A percentile compares a stretch with the other conserved stretches of the same genome.
Evolutionary conservation across 179 eudicot genomes (phyloP).

Genomic region (Dionaea muscipula): DNA sequence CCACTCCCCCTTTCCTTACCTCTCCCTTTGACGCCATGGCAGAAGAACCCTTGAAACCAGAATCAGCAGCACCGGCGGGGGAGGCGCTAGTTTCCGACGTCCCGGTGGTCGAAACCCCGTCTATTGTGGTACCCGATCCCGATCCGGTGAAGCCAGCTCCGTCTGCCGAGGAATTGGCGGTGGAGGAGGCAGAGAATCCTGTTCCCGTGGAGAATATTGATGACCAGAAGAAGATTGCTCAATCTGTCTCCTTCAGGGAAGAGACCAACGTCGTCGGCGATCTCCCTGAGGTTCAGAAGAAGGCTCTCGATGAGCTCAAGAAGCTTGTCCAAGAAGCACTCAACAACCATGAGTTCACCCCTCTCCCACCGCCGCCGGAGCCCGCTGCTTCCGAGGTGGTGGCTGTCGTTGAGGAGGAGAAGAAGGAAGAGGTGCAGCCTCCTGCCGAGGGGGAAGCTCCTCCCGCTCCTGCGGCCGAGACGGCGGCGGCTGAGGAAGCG

Average conservation of each 20-base stretch:
- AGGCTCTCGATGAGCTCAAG: slow-evolving; percentile 42
- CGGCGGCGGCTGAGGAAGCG: background rate
- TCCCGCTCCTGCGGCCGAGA: background rate
- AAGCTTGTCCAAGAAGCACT: slow-evolving; percentile 31
- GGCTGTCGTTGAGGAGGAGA: background rate
- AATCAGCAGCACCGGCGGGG: slow-evolving; percentile 8
- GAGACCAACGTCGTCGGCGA: slow-evolving; percentile 38
- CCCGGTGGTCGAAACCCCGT: slow-evolving; percentile 2
- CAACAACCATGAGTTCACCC: slow-evolving; percentile 34
- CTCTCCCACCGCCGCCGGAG: slow-evolving; percentile 18
- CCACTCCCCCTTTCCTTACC: background rate
- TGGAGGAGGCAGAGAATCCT: slow-evolving; percentile 13
- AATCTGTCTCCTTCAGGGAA: slow-evolving; percentile 25
- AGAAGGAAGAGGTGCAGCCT: slow-evolving; percentile 1
- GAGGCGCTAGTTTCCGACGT: slow-evolving; percentile 6
- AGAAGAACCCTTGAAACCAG: slow-evolving; percentile 19
- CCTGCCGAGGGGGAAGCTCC: background rate
- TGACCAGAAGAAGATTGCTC: slow-evolving; percentile 11
- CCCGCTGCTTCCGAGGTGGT: background rate
- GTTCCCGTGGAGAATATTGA: background rate
- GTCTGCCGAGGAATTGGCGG: slow-evolving; percentile 5
- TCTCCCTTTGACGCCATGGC: slow-evolving; percentile 20
- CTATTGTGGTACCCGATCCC: background rate
- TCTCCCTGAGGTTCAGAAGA: slow-evolving; percentile 33
- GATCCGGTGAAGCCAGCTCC: background rate